These are phyloP conservation scores for Albifimbria verrucaria DNA, from an alignment of 2,329 filamentous ascomycete species.

Conservation along the genomic window DNA sequence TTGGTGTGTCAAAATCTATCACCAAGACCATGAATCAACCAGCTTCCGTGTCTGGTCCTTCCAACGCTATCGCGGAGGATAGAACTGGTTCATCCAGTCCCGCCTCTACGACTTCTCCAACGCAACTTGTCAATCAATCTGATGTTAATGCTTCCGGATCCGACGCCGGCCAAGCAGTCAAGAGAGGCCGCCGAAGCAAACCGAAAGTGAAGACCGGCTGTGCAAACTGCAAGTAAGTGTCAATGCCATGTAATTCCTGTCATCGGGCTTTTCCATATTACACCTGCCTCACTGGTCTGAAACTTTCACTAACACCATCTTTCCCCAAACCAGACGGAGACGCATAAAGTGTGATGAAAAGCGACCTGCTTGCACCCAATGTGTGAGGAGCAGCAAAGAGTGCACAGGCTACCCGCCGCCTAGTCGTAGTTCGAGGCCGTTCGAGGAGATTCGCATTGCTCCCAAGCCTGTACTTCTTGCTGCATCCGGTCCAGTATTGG, in stretches of 20 bases:
- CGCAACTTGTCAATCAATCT: no score
- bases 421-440: slow-evolving; percentile 41
- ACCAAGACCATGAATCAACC: not conserved
- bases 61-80: no score
- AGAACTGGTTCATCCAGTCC: no score
- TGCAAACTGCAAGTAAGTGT: slow-evolving; percentile 65
- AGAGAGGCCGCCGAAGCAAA: slow-evolving; percentile 49
- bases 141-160: not conserved
- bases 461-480: slow-evolving; percentile 36
- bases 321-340: slow-evolving; percentile 41
- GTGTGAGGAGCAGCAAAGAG: slow-evolving; percentile 52
- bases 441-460: slow-evolving; percentile 47
- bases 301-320: slow-evolving; percentile 13
- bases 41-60: not conserved
- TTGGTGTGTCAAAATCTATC: not conserved
- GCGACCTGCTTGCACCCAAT: slow-evolving; percentile 59
- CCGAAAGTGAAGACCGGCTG: slow-evolving; percentile 66
- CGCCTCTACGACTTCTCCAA: no score
- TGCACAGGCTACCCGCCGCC: slow-evolving; percentile 64
- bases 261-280: no score
- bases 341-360: slow-evolving; percentile 66
- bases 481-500: not conserved
- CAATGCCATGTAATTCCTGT: no score
- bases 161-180: slow-evolving; percentile 23
- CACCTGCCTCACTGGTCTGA: slow-evolving; percentile 4